Conservation (phyloP, 176 grass and related monocot species). For the Paspalum vaginatum region DNA sequence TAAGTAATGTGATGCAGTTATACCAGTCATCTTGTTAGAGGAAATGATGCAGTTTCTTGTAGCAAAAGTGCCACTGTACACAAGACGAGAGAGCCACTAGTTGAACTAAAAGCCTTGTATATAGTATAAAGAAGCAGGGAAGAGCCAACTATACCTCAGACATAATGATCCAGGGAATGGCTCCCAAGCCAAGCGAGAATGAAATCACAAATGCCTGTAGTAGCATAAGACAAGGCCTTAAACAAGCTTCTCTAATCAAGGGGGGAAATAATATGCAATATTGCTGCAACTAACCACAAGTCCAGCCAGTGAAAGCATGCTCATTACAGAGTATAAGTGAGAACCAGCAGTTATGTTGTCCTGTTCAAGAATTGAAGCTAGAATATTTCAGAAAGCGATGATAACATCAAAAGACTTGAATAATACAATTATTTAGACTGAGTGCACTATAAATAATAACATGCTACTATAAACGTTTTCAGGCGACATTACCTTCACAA, state of each 20-base stretch:
- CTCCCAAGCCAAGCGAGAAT: conserved; percentile 95
- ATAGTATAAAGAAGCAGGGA: not conserved
- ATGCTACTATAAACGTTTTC: conserved; percentile 1
- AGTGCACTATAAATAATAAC: not conserved
- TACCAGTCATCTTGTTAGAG: not conserved
- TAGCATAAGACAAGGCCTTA: conserved; percentile 30
- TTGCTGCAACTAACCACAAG: conserved; percentile 83
- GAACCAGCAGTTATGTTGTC: conserved; percentile 61
- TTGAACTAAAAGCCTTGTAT: not conserved
- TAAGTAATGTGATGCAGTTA: not conserved
- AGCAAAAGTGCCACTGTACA: not conserved
- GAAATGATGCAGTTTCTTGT: not conserved
- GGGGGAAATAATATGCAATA: not conserved
- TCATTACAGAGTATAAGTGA: conserved; percentile 72
- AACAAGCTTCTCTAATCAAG: conserved; percentile 21
- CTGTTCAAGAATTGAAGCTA: conserved; percentile 51
- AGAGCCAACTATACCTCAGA: conserved; percentile 71
- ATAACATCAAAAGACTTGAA: not conserved
- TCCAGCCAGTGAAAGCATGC: conserved; percentile 79
- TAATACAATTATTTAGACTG: not conserved
- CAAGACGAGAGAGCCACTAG: conserved; percentile 15
- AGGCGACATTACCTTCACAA: conserved; percentile 65
- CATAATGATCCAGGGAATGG: conserved; percentile 99
- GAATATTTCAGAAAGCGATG: conserved; percentile 29
- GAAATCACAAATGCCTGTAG: conserved; percentile 83